These are phyloP conservation scores for Pyrenochaeta sp. DNA, from an alignment of 2,329 filamentous ascomycete species.

Conservation along the genomic window DNA sequence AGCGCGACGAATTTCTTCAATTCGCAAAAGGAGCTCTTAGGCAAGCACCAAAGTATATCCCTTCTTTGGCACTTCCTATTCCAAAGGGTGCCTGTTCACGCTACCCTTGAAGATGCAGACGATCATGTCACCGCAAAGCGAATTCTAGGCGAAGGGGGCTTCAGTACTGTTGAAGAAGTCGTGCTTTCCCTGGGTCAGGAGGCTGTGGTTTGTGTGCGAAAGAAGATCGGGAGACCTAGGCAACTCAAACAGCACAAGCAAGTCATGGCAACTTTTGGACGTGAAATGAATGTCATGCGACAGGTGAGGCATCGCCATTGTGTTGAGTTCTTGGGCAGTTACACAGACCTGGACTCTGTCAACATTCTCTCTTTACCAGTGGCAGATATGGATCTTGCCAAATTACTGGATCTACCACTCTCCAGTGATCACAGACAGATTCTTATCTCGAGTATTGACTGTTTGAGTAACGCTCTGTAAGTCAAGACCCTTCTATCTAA, in stretches of 20 bases:
- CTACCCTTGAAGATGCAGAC: constrained; percentile 14
- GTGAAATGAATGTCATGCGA: constrained; percentile 24
- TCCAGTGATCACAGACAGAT: neutral
- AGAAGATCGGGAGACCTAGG: constrained; percentile 14
- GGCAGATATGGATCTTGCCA: constrained; percentile 26
- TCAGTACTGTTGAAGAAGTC: constrained; percentile 14
- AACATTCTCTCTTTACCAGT: constrained; percentile 17
- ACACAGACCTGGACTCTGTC: constrained; percentile 22
- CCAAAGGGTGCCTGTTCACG: neutral
- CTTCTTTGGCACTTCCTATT: too few species aligned
- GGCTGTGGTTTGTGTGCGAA: constrained; percentile 13
- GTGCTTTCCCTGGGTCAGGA: neutral
- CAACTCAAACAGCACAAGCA: constrained; percentile 15
- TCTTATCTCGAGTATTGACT: constrained; percentile 10
- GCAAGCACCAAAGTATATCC: too few species aligned
- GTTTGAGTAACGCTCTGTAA: constrained; percentile 14
- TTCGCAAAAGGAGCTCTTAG: neutral
- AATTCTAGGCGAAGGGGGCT: constrained; percentile 14
- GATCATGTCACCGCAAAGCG: constrained; percentile 3
- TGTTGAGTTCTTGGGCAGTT: constrained; percentile 19
- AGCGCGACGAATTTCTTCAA: constrained; percentile 5
- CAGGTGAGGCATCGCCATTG: constrained; percentile 22
- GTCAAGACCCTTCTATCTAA: neutral
- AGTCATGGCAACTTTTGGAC: constrained; percentile 19
- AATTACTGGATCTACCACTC: constrained; percentile 11